These are phyloP conservation scores for Prunus yedoensis DNA, from an alignment of 331 rosid genomes.

Conservation along the genomic window DNA sequence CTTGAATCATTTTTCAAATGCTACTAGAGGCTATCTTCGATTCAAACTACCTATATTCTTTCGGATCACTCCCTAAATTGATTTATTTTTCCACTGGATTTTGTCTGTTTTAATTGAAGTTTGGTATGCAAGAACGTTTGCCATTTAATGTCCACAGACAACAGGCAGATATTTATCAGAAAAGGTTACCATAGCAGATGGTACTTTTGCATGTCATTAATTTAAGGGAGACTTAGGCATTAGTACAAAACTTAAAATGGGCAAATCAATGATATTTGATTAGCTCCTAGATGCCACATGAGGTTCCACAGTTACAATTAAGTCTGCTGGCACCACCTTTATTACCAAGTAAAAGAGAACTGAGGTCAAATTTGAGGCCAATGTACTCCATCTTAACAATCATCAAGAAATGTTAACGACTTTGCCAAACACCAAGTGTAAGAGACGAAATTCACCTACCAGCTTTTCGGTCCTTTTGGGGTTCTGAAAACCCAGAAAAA, in stretches of 20 bases:
- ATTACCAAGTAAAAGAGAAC: not conserved
- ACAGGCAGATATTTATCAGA: not conserved
- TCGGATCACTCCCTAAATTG: not conserved
- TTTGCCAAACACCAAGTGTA: not conserved
- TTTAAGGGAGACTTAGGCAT: not conserved
- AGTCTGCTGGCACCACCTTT: not conserved
- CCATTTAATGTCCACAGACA: not conserved
- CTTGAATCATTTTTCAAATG: conserved; percentile 12
- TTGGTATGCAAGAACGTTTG: not conserved
- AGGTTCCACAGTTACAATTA: not conserved
- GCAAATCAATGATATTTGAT: not conserved
- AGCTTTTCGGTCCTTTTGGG: not conserved
- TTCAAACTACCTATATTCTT: not conserved
- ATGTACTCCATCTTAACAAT: not conserved
- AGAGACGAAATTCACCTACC: not conserved
- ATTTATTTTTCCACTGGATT: not conserved
- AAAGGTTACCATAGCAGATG: not conserved
- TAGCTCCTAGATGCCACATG: not conserved
- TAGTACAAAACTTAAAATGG: not conserved
- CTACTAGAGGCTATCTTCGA: not conserved
- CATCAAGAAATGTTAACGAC: not conserved
- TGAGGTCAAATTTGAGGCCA: not conserved
- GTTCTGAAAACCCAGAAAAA: not conserved
- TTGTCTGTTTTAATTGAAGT: not conserved
- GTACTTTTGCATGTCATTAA: not conserved